Evolutionary conservation across 2,329 filamentous ascomycete species (phyloP).

Genomic region (Leptographium procerum): DNA sequence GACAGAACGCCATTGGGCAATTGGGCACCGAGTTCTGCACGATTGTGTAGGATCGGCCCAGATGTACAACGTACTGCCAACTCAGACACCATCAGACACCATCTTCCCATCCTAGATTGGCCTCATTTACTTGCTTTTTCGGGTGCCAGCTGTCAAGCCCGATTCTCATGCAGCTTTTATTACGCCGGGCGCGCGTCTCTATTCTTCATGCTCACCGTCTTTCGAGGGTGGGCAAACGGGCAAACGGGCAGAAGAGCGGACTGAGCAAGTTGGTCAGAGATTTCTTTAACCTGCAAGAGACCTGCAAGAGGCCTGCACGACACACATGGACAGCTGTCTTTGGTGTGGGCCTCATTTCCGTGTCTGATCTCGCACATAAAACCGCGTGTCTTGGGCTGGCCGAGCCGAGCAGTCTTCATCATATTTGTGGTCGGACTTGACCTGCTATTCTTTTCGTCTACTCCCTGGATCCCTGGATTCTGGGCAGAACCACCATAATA

Average conservation of each 20-base stretch:
- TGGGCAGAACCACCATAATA: neutral
- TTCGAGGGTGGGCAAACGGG: neutral
- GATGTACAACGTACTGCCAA: neutral
- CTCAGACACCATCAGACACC: neutral
- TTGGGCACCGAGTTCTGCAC: neutral
- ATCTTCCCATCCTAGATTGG: neutral
- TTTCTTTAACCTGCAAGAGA: neutral
- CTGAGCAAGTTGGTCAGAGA: neutral
- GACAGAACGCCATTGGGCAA: neutral
- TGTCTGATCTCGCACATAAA: neutral
- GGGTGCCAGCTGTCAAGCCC: constrained; percentile 3
- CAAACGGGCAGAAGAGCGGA: neutral
- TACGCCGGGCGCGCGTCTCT: neutral
- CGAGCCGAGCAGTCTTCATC: too few species aligned
- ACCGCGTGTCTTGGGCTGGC: neutral
- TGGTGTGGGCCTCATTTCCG: neutral
- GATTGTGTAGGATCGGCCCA: constrained; percentile 7
- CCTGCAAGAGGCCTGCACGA: neutral
- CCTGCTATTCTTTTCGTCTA: neutral
- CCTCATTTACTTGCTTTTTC: neutral
- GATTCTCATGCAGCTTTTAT: too few species aligned
- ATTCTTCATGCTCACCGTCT: neutral
- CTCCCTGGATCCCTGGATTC: neutral
- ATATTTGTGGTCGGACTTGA: neutral
- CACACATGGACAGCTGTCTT: neutral